These are phyloP conservation scores for Candida sp. DNA, from an alignment of 1,139 yeast species.

Conservation along the genomic window DNA sequence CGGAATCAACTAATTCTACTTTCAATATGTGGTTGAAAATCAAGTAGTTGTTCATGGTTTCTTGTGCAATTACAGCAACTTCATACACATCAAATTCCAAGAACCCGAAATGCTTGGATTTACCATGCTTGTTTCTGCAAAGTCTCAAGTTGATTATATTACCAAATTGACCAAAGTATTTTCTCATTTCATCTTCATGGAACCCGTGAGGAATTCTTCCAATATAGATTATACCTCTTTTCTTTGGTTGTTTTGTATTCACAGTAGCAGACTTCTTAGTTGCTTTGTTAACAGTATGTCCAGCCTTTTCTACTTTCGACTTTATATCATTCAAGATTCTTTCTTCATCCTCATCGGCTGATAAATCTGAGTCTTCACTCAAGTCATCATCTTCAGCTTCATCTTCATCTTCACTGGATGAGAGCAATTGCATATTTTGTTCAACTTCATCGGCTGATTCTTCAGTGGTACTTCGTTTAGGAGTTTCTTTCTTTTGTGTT, in stretches of 20 bases:
- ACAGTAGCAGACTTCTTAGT: constrained; percentile 14
- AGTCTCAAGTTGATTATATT: constrained; percentile 71
- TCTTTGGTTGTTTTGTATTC: constrained; percentile 15
- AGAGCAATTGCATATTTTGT: constrained; percentile 16
- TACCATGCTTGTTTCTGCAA: constrained; percentile 89
- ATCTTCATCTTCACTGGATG: constrained; percentile 20
- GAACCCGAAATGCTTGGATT: constrained; percentile 90
- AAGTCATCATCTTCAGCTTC: constrained; percentile 13
- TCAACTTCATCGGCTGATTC: constrained; percentile 21
- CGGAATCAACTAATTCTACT: constrained; percentile 53
- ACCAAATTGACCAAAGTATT: constrained; percentile 90
- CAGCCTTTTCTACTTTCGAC: constrained; percentile 11
- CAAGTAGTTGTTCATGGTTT: constrained; percentile 93
- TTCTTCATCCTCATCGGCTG: constrained; percentile 18
- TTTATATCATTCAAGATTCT: constrained; percentile 13
- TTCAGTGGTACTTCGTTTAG: constrained; percentile 8
- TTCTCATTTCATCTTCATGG: constrained; percentile 76
- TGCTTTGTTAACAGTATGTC: constrained; percentile 27
- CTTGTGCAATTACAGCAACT: constrained; percentile 87
- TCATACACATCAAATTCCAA: constrained; percentile 72
- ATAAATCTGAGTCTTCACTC: constrained; percentile 20
- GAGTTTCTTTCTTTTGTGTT: constrained; percentile 1
- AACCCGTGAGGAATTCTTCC: constrained; percentile 95
- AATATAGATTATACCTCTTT: constrained; percentile 72
- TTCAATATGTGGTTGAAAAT: constrained; percentile 80